Evolutionary conservation across 352 stramenopile genomes (phyloP).

Genomic region (Blastocystis sp.): DNA sequence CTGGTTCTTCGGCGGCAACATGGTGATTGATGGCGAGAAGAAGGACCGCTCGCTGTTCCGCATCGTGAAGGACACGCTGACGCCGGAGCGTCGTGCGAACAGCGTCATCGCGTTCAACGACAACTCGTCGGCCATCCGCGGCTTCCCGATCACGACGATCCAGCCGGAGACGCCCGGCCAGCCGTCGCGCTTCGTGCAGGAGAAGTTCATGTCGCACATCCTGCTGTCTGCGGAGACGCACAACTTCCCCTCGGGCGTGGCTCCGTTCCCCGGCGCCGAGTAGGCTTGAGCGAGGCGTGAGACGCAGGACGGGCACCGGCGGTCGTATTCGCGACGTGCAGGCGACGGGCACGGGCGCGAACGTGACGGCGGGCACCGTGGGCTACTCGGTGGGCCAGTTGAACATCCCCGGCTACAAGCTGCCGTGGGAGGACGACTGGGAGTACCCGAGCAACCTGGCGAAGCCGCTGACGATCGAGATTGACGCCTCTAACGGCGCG

Average conservation of each 20-base stretch:
- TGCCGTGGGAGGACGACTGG: slow-evolving; percentile 85
- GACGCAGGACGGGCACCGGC: slow-evolving; percentile 79
- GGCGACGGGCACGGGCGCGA: slow-evolving; percentile 85
- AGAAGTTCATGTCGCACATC: slow-evolving; percentile 76
- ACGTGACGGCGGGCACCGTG: slow-evolving; percentile 79
- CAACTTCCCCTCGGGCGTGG: slow-evolving; percentile 91
- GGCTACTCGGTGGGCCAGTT: slow-evolving; percentile 86
- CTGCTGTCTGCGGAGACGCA: slow-evolving; percentile 98
- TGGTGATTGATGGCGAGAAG: slow-evolving; percentile 89
- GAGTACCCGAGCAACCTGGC: slow-evolving; percentile 73
- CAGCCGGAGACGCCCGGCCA: slow-evolving; percentile 66
- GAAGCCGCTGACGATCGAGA: slow-evolving; percentile 81
- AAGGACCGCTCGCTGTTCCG: slow-evolving; percentile 91
- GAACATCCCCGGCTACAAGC: slow-evolving; percentile 81
- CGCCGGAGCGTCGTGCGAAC: slow-evolving; percentile 77
- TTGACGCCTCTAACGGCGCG: slow-evolving; percentile 90
- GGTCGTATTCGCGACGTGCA: slow-evolving; percentile 95
- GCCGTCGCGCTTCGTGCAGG: slow-evolving; percentile 68
- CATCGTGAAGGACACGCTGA: slow-evolving; percentile 95
- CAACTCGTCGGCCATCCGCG: slow-evolving; percentile 91
- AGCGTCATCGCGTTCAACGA: slow-evolving; percentile 97
- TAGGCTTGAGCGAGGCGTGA: slow-evolving; percentile 71
- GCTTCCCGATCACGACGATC: slow-evolving; percentile 78
- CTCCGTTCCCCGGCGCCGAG: slow-evolving; percentile 66
- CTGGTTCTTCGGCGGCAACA: slow-evolving; percentile 98